Conservation (phyloP, 805 yeast genomes). For the Kuraishia hungarica region DNA sequence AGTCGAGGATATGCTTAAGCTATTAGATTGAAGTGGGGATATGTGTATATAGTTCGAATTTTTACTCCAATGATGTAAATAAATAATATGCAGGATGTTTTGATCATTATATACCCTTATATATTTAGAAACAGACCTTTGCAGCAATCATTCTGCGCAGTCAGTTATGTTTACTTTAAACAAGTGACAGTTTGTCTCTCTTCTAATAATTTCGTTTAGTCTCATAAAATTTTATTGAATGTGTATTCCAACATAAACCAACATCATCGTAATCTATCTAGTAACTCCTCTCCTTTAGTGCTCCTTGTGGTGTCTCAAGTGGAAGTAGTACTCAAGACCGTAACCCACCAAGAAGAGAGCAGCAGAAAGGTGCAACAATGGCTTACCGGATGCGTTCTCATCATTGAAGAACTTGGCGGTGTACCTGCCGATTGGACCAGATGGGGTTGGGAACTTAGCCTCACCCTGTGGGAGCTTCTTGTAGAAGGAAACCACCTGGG, state of each 20-base stretch:
- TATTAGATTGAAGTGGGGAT: constrained; percentile 1
- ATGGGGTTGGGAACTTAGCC: constrained; percentile 67
- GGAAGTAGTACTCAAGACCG: constrained; percentile 90
- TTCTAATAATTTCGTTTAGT: no score
- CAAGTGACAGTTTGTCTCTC: no score
- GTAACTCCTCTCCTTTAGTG: constrained; percentile 19
- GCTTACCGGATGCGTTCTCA: constrained; percentile 77
- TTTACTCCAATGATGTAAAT: not conserved
- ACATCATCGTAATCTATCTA: not conserved
- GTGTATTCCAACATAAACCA: not conserved
- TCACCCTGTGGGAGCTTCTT: constrained; percentile 92
- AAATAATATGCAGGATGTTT: not conserved
- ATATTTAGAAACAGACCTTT: no score
- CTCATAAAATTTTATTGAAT: not conserved
- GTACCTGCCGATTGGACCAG: constrained; percentile 67
- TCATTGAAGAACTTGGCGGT: constrained; percentile 81
- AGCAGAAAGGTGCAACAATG: constrained; percentile 68
- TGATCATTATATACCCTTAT: not conserved
- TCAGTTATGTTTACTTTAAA: no score
- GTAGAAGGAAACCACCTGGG: constrained; percentile 91
- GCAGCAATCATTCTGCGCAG: no score
- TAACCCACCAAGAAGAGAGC: constrained; percentile 72
- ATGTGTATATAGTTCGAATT: not conserved
- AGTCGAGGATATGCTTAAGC: constrained; percentile 38
- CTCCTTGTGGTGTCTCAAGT: constrained; percentile 57